Evolutionary conservation across 805 yeast species (phyloP).

Genomic region (Dipodascus geniculatus): DNA sequence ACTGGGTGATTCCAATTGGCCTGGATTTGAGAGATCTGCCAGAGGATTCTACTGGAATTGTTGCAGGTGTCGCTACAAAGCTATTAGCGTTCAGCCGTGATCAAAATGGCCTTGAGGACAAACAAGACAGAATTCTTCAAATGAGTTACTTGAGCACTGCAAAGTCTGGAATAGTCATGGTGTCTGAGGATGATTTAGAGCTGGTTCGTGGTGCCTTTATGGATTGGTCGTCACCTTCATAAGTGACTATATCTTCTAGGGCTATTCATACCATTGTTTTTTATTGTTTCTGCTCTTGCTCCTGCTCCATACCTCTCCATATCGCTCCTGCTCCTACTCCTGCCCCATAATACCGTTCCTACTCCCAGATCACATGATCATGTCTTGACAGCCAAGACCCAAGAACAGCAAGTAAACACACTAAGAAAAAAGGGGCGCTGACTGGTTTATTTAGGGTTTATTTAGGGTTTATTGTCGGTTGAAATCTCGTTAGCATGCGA

Average conservation of each 20-base stretch:
- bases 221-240: too few species aligned
- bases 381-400: neutral
- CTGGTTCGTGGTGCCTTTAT: neutral
- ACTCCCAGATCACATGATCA: neutral
- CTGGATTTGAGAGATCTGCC: slow-evolving; percentile 45
- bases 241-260: neutral
- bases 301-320: too few species aligned
- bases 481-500: too few species aligned
- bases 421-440: too few species aligned
- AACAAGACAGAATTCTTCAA: slow-evolving; percentile 31
- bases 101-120: slow-evolving; percentile 22
- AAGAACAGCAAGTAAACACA: too few species aligned
- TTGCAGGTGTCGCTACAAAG: slow-evolving; percentile 48
- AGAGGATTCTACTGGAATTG: slow-evolving; percentile 51
- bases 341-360: neutral
- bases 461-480: too few species aligned
- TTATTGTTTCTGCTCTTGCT: too few species aligned
- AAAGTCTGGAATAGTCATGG: slow-evolving; percentile 44
- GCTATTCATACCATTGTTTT: neutral
- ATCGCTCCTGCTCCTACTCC: neutral
- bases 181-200: slow-evolving; percentile 38
- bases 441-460: too few species aligned
- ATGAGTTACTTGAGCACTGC: slow-evolving; percentile 47
- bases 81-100: too few species aligned
- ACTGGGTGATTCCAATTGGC: slow-evolving; percentile 43